phyloP scores from a whole-genome alignment of 495 filamentous ascomycete genomes.

The Chaetomium tenue region DNA sequence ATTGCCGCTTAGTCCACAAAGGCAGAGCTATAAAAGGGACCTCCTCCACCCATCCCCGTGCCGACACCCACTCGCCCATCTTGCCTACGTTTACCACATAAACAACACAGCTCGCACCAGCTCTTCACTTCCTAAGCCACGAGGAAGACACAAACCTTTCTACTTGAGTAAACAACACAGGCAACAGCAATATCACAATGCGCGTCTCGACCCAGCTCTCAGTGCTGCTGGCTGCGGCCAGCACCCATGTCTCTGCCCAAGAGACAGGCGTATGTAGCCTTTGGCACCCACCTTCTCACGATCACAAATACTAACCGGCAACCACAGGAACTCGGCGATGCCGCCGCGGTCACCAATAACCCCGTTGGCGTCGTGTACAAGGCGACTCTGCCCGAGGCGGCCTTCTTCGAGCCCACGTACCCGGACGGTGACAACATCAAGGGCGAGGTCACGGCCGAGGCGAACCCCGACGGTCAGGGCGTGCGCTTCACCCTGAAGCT shows the following conservation, averaged over 20 bases:
- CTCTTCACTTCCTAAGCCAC: neutral
- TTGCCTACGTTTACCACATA: neutral
- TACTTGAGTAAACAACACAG: neutral
- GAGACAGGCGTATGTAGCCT: constrained; percentile 26
- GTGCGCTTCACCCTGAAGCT: constrained; percentile 61
- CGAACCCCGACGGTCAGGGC: constrained; percentile 58
- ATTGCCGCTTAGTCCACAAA: neutral
- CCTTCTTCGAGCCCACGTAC: constrained; percentile 47
- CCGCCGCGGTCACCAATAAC: constrained; percentile 60
- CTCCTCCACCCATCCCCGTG: neutral
- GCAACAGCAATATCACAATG: constrained; percentile 24
- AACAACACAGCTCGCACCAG: neutral
- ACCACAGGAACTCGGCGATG: constrained; percentile 49
- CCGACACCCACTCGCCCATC: neutral
- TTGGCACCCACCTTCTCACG: neutral
- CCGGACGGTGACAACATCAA: constrained; percentile 56
- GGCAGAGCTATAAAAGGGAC: neutral
- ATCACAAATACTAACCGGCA: constrained; percentile 11
- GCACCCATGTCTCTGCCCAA: constrained; percentile 27
- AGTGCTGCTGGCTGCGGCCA: constrained; percentile 30
- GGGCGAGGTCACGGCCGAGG: constrained; percentile 59
- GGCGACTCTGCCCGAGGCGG: constrained; percentile 56
- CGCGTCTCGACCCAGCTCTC: constrained; percentile 25
- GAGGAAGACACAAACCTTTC: neutral
- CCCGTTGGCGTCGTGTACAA: constrained; percentile 57